Percentiles rank a stretch among this genome's conserved stretches.
phyloP scores from a whole-genome alignment of 129 eudicot species.

The Solidago caesia region DNA sequence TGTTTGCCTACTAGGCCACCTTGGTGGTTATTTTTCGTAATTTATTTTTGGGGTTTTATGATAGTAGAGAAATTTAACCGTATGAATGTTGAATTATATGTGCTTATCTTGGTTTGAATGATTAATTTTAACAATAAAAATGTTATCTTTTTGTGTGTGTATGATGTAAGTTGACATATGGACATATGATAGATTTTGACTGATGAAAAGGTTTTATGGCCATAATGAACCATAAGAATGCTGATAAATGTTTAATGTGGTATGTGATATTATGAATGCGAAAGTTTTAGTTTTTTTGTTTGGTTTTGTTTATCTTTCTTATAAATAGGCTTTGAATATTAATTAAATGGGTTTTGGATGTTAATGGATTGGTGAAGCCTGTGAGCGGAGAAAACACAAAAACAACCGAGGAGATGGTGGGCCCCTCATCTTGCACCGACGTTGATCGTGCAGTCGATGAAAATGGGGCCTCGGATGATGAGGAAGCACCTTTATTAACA shows the following conservation, averaged over 20 bases:
- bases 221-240: neutral
- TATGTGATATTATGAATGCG: conserved; percentile 5
- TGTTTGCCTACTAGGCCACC: neutral
- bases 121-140: neutral
- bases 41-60: neutral
- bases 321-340: conserved; percentile 1
- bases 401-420: conserved; percentile 41
- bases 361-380: conserved; percentile 51
- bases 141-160: neutral
- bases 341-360: conserved; percentile 50
- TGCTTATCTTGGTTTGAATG: neutral
- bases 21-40: neutral
- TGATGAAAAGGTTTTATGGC: neutral
- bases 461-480: conserved; percentile 47
- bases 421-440: conserved; percentile 42
- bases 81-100: neutral
- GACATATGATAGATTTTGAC: too few species aligned
- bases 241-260: neutral
- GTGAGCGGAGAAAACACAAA: conserved; percentile 26
- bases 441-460: conserved; percentile 40
- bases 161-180: too few species aligned
- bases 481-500: conserved; percentile 68
- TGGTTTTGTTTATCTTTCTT: neutral
- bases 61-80: neutral
- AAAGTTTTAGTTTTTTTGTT: neutral